phyloP scores from a whole-genome alignment of 768 basidiomycete species.

The Antrodiella citrinella region DNA sequence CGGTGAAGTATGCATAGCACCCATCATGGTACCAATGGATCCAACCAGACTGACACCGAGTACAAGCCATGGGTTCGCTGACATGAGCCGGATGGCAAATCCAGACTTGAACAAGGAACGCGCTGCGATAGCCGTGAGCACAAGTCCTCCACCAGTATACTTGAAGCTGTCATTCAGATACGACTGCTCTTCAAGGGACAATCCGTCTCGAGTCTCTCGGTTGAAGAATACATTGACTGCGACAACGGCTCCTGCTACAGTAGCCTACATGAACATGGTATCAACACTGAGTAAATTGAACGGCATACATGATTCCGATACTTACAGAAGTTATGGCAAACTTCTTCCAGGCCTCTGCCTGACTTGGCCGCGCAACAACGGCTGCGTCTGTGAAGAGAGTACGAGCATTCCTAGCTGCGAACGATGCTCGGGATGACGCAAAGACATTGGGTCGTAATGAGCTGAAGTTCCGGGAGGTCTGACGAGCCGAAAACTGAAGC shows the following conservation, averaged over 20 bases:
- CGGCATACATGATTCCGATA: too few relatives aligned
- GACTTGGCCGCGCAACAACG: slow-evolving; percentile 28
- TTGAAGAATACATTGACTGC: slow-evolving; percentile 61
- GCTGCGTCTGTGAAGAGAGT: slow-evolving; percentile 40
- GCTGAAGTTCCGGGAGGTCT: slow-evolving; percentile 24
- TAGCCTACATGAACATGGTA: slow-evolving; percentile 47
- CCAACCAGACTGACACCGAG: slow-evolving; percentile 75
- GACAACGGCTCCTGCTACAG: slow-evolving; percentile 65
- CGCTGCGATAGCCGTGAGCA: slow-evolving; percentile 70
- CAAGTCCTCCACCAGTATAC: slow-evolving; percentile 77
- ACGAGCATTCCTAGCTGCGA: not conserved
- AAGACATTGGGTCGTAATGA: slow-evolving; percentile 23
- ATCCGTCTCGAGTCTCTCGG: slow-evolving; percentile 65
- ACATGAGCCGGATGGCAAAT: slow-evolving; percentile 64
- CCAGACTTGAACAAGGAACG: slow-evolving; percentile 69
- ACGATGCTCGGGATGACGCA: slow-evolving; percentile 17
- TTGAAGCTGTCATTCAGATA: slow-evolving; percentile 74
- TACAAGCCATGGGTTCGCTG: slow-evolving; percentile 81
- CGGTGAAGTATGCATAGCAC: slow-evolving; percentile 69
- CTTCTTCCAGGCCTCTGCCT: slow-evolving; percentile 37
- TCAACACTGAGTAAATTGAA: not conserved
- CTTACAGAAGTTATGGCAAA: slow-evolving; percentile 47
- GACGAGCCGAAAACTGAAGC: not conserved
- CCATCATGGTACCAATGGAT: slow-evolving; percentile 81
- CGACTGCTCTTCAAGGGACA: slow-evolving; percentile 53